Evolutionary conservation across 805 yeast species (phyloP).

Genomic region (Komagataella kurtzmanii): DNA sequence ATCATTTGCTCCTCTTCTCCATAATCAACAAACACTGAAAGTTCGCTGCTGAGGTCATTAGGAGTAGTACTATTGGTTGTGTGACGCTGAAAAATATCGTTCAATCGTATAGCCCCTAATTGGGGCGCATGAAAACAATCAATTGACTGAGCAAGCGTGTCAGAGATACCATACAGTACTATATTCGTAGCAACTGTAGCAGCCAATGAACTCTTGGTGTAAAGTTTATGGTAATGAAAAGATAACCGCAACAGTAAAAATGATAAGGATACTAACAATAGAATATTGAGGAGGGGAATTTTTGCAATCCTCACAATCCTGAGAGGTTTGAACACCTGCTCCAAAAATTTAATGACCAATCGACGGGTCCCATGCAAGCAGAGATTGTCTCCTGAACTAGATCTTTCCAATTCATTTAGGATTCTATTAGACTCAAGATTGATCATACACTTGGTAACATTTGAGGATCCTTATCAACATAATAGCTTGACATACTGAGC

Average conservation of each 20-base stretch:
- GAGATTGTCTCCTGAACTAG: background rate
- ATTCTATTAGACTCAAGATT: background rate
- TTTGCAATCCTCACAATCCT: constrained; percentile 17
- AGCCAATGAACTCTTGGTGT: constrained; percentile 50
- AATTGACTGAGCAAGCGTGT: constrained; percentile 74
- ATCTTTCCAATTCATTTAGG: background rate
- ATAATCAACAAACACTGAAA: constrained; percentile 19
- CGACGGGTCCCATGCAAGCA: background rate
- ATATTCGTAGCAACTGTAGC: constrained; percentile 75
- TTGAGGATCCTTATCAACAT: background rate
- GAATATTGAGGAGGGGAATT: constrained; percentile 44
- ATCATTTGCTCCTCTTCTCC: constrained; percentile 10
- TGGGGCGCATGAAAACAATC: constrained; percentile 12
- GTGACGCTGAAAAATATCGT: background rate
- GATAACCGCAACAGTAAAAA: constrained; percentile 37
- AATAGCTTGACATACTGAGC: background rate
- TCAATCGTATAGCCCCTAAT: background rate
- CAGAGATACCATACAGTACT: constrained; percentile 81
- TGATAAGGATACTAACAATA: constrained; percentile 35
- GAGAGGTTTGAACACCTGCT: background rate
- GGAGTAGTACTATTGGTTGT: background rate
- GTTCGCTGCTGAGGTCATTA: background rate
- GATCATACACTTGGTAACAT: background rate
- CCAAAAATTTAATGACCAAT: background rate
- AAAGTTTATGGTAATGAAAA: constrained; percentile 43